Conservation (phyloP, 2,329 filamentous ascomycete species). For the Penicillium sp. region DNA sequence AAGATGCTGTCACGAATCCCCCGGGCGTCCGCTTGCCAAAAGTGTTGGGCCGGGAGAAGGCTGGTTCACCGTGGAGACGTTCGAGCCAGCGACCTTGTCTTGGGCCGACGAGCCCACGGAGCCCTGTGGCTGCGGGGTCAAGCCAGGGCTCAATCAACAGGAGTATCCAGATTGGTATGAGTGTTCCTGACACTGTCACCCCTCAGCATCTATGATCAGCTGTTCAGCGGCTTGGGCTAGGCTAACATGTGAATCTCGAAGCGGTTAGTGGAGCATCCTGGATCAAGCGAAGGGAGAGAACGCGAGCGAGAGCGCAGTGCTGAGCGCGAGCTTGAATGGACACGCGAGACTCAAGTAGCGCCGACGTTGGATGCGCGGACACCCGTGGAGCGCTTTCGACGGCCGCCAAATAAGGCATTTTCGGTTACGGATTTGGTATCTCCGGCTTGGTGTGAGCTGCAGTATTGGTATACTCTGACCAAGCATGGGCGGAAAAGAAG, state of each 20-base stretch:
- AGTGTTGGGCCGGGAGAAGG: constrained; percentile 45
- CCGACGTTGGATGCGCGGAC: constrained; percentile 53
- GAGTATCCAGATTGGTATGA: constrained; percentile 38
- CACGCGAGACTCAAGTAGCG: constrained; percentile 18
- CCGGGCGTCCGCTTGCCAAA: constrained; percentile 45
- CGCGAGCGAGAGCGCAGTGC: constrained; percentile 37
- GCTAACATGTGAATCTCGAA: constrained; percentile 64
- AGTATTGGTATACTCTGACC: constrained; percentile 86
- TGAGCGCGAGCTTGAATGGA: constrained; percentile 34
- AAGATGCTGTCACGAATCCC: constrained; percentile 48
- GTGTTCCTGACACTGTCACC: constrained; percentile 1
- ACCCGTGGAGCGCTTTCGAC: constrained; percentile 78
- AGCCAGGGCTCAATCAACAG: constrained; percentile 32
- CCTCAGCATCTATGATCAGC: constrained; percentile 49
- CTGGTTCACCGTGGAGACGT: constrained; percentile 35
- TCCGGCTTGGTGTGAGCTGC: constrained; percentile 93
- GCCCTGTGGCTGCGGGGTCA: constrained; percentile 32
- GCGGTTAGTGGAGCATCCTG: constrained; percentile 62
- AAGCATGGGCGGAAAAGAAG: constrained; percentile 73
- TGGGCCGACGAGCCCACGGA: constrained; percentile 18
- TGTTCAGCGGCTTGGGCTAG: constrained; percentile 28
- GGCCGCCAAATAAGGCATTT: constrained; percentile 74
- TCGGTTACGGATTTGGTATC: constrained; percentile 87
- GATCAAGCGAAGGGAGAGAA: constrained; percentile 42
- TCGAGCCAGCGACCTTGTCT: constrained; percentile 26